Base-by-base conservation (phyloP, 371 early-diverging fungal genomes). In the Zychaea mexicana region DNA sequence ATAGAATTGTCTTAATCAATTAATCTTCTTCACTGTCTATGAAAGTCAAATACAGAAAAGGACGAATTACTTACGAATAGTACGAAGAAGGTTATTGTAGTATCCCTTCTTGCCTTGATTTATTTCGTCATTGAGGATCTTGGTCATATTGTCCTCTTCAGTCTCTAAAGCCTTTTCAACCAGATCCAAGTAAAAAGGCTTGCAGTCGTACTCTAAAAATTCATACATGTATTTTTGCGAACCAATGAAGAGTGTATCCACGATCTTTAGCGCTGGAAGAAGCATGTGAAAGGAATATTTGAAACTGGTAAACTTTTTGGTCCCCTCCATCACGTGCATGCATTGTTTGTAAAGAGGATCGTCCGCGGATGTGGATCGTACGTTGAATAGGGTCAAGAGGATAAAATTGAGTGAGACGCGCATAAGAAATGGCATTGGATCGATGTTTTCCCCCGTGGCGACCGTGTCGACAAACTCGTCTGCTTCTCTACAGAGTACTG, bases 301-400 rank as follows among this genome's bases (percentile, higher is more conserved):
- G 15, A 47, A 4, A 2, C 47, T 42, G 8, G 61, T 38, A 22
- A 54, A 28, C 21, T 60, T 32, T 21, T 60, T 31, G 6, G 15
- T n/a, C 1, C 26, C 46, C 13, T 60, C 39, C 13, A 60, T 42
- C 15, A 53, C n/a, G n/a, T 27, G 24, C 26, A 66, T 53, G 19
- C 54, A 36, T 26, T 21, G n/a, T 13, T 38, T 45, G 49, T 52
- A 66, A 9, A 66, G 46, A 7, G 66, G 66, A 36, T 66, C 66
- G 17, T 66, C 60, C 9, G 32, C 26, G 0, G 61, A 60, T 5
- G 24, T 38, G 15, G 47, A 30, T 1, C 61, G 60, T 32, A n/a
- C 19, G n/a, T 36, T 28, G 15, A 52, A 52, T 15, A 52, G 5
- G 4, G 52, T 52, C 5, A 52, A 24, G n/a, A 52, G 22, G 3